Base-by-base conservation (phyloP, 805 yeast species). In the Kuraishia borneana region DNA sequence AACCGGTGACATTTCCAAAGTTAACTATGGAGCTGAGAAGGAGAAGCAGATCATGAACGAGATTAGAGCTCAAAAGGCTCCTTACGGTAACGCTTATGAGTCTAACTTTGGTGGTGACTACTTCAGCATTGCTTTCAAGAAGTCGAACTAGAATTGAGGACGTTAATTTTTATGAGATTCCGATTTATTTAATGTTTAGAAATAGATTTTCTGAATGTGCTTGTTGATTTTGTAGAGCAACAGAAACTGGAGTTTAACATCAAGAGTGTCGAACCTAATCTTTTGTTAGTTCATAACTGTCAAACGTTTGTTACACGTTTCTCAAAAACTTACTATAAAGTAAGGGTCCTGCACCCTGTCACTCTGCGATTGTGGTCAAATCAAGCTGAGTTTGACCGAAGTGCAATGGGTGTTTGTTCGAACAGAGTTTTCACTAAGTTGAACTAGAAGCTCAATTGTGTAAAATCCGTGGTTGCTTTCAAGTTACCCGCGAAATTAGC, bases 31-130 rank as follows among this genome's bases (percentile, higher is more conserved):
- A 42, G 61, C 61, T 39, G 61, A 56, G 46, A 56, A 56, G 52
- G 61, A 56, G 42, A 54, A 54, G 50, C 61, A 56, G 38, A 54
- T 56, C 38, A 49, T 56, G 58, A 56, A 54, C 44, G 54, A 54
- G 45, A 56, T 56, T 32, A 53, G 61, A 53, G 42, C 41, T 20
- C 35, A 46, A 17, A 46, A 47, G 30, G 26, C 16, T 3, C 12
- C 29, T 29, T 36, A 46, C 41, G 42, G 44, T 38, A 52, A 53
- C 41, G 40, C 53, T 21, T 53, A 51, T 30, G 56, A 52, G 40
- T 40, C 50, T 28, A 38, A 37, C 29, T 13, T 49, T 10, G 47
- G 46, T 18, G 60, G 60, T 31, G 58, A 54, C 26, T 44, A 46
- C 50, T 46, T 55, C 41, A 48, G 52, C 39, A 31, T 55, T 29